Evolutionary conservation across 2,329 filamentous ascomycete genomes (phyloP).

Genomic region (Fusarium kyushuense): DNA sequence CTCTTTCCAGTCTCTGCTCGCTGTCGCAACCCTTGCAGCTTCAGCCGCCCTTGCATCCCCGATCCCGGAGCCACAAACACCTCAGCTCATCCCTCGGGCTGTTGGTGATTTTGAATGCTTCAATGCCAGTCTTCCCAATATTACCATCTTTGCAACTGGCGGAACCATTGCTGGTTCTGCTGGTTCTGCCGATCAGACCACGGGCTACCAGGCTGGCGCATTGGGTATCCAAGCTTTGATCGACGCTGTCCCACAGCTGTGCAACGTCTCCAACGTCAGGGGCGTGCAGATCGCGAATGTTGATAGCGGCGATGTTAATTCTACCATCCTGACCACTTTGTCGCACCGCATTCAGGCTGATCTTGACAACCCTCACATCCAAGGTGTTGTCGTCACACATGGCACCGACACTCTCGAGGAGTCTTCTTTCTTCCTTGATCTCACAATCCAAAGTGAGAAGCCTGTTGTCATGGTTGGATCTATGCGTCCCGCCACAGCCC

Average conservation of each 20-base stretch:
- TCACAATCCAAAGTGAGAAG: constrained; percentile 67
- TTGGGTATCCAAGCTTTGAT: constrained; percentile 64
- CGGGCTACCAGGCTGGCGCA: constrained; percentile 56
- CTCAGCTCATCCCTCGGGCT: constrained; percentile 14
- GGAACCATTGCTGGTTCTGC: constrained; percentile 69
- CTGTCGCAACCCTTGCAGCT: constrained; percentile 22
- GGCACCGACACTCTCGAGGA: constrained; percentile 75
- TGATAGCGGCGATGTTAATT: constrained; percentile 60
- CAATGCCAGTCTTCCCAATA: constrained; percentile 59
- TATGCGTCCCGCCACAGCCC: constrained; percentile 71
- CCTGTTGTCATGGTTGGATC: constrained; percentile 70
- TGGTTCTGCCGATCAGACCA: constrained; percentile 58
- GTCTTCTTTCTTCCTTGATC: constrained; percentile 70
- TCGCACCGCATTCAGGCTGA: constrained; percentile 61
- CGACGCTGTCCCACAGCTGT: constrained; percentile 64
- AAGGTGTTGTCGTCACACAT: constrained; percentile 71
- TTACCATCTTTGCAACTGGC: constrained; percentile 67
- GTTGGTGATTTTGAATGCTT: constrained; percentile 34
- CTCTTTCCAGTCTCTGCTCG: constrained; percentile 21
- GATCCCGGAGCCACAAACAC: constrained; percentile 16
- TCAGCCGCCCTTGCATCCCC: constrained; percentile 25
- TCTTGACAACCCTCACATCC: constrained; percentile 54
- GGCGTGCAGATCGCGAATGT: constrained; percentile 65
- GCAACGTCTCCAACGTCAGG: constrained; percentile 64
- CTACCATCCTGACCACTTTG: constrained; percentile 61